phyloP scores from a whole-genome alignment of 2,329 filamentous ascomycete genomes.

The Cyphellophora europaea region DNA sequence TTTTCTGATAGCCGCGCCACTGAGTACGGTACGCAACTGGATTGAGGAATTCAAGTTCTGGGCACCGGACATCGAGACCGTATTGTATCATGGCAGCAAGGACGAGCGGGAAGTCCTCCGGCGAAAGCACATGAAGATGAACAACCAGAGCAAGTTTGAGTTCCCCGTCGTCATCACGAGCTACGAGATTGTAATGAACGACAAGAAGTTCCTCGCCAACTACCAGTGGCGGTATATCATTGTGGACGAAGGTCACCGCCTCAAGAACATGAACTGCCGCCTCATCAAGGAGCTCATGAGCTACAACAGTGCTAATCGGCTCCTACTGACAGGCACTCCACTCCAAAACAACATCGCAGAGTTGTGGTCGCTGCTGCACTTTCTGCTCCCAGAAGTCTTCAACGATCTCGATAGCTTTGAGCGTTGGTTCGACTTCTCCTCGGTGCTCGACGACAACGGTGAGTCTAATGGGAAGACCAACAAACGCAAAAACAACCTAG shows the following conservation, averaged over 20 bases:
- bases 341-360: slow-evolving; percentile 93
- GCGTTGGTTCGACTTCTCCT: slow-evolving; percentile 94
- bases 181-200: slow-evolving; percentile 92
- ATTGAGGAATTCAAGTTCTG: slow-evolving; percentile 86
- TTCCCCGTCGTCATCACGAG: slow-evolving; percentile 93
- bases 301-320: slow-evolving; percentile 80
- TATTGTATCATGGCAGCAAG: slow-evolving; percentile 84
- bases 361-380: slow-evolving; percentile 89
- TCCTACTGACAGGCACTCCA: slow-evolving; percentile 90
- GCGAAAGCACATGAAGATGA: slow-evolving; percentile 55
- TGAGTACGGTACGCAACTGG: slow-evolving; percentile 94
- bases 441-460: slow-evolving; percentile 73
- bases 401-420: slow-evolving; percentile 89
- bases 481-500: slow-evolving; percentile 64
- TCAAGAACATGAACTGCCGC: slow-evolving; percentile 94
- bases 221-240: slow-evolving; percentile 98
- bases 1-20: slow-evolving; percentile 78
- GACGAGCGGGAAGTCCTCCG: slow-evolving; percentile 69
- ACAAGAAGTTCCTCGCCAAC: slow-evolving; percentile 68
- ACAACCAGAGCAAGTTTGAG: slow-evolving; percentile 56
- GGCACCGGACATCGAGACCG: slow-evolving; percentile 78
- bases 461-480: slow-evolving; percentile 61
- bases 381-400: slow-evolving; percentile 85
- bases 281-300: slow-evolving; percentile 80
- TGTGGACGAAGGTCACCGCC: slow-evolving; percentile 93